phyloP scores from a whole-genome alignment of 1,284 basidiomycete genomes.

The Ceratobasidium theobromae region DNA sequence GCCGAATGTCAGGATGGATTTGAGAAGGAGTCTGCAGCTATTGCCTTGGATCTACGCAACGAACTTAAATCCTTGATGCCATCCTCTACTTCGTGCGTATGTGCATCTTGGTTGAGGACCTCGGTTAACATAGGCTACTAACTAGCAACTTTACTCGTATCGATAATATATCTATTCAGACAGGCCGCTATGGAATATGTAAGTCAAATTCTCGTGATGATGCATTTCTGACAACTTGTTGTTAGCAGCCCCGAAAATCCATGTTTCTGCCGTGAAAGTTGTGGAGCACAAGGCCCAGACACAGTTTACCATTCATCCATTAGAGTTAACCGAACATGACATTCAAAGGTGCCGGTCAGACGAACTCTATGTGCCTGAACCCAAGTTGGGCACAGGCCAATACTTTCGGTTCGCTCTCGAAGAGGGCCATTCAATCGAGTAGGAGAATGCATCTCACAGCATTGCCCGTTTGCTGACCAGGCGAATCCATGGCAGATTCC shows the following conservation, averaged over 20 bases:
- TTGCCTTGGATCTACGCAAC: no score
- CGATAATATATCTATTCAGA: no score
- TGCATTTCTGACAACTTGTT: neutral
- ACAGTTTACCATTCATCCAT: conserved; percentile 4
- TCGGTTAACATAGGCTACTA: no score
- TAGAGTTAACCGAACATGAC: conserved; percentile 32
- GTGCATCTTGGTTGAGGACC: no score
- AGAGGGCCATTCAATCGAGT: neutral
- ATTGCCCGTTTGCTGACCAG: no score
- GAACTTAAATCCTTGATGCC: no score
- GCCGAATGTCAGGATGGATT: neutral
- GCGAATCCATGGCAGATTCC: neutral
- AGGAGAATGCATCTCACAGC: no score
- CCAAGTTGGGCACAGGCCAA: neutral
- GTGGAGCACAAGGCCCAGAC: neutral
- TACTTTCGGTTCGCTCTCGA: neutral
- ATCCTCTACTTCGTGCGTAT: no score
- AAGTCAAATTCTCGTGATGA: no score
- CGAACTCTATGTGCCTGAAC: conserved; percentile 2
- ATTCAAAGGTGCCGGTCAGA: conserved; percentile 13
- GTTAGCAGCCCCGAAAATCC: neutral
- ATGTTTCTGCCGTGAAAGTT: neutral
- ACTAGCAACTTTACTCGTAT: no score
- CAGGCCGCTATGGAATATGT: no score
- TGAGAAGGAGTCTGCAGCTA: neutral